These are phyloP conservation scores for Linnemannia hyalina DNA, from an alignment of 192 early-diverging fungal species.

Conservation along the genomic window DNA sequence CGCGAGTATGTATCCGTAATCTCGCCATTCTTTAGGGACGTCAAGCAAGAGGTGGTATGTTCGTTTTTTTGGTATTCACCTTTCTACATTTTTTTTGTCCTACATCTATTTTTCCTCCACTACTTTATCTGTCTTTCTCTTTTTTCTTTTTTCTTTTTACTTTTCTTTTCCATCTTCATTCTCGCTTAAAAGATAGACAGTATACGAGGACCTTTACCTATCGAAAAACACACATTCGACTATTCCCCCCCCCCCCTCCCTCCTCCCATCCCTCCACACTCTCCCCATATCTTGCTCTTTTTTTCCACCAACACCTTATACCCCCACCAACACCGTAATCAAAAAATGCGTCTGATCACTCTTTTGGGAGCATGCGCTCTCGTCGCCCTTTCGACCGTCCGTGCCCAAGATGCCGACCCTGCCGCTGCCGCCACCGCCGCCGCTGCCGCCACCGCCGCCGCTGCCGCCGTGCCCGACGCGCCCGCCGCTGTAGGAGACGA, in stretches of 20 bases:
- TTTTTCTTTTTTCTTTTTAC: background rate
- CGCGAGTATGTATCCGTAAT: background rate
- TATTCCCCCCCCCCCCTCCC: no score
- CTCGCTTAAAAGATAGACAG: background rate
- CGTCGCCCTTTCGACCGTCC: slow-evolving; percentile 22
- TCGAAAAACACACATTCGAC: no score
- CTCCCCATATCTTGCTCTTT: background rate
- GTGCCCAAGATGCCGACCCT: slow-evolving; percentile 10
- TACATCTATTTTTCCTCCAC: background rate
- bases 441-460: background rate
- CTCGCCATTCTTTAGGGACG: background rate
- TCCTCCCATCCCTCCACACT: no score
- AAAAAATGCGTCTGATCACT: slow-evolving; percentile 30
- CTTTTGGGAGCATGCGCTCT: slow-evolving; percentile 35
- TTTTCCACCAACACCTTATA: background rate
- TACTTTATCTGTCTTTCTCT: no score
- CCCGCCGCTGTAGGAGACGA: background rate
- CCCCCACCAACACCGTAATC: background rate
- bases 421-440: background rate
- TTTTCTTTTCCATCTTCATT: background rate
- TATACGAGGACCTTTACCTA: background rate
- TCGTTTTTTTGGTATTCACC: background rate
- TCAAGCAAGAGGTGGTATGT: background rate
- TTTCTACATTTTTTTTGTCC: background rate
- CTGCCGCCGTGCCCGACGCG: background rate